Evolutionary conservation across 164 flowering plant genomes (phyloP).

Genomic region (Berberis vulgaris): DNA sequence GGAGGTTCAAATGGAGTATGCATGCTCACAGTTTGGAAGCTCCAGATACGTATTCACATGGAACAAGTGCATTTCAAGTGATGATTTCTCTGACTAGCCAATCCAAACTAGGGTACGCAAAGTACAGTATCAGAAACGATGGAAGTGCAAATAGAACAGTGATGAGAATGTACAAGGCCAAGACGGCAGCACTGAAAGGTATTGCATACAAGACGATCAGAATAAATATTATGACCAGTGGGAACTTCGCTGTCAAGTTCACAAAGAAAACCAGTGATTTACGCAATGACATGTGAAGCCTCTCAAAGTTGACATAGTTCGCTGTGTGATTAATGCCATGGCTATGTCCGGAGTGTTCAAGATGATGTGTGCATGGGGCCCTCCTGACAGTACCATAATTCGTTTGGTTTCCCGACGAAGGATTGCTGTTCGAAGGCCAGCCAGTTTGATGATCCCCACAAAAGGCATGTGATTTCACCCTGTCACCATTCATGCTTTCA

Average conservation of each 20-base stretch:
- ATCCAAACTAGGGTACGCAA: slow-evolving; percentile 87
- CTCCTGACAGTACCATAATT: slow-evolving; percentile 26
- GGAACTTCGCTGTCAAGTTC: slow-evolving; percentile 79
- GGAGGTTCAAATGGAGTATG: neutral
- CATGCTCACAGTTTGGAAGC: neutral
- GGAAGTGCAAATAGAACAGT: slow-evolving; percentile 86
- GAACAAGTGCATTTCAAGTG: slow-evolving; percentile 29
- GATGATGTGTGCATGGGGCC: slow-evolving; percentile 14
- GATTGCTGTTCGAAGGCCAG: slow-evolving; percentile 29
- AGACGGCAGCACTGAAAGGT: slow-evolving; percentile 78
- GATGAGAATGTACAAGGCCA: slow-evolving; percentile 67
- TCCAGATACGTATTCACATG: slow-evolving; percentile 3
- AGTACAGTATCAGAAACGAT: slow-evolving; percentile 81
- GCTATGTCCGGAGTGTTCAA: slow-evolving; percentile 22
- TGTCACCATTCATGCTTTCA: slow-evolving; percentile 86
- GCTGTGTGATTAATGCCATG: slow-evolving; percentile 9
- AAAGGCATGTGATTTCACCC: slow-evolving; percentile 31
- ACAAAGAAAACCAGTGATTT: slow-evolving; percentile 64
- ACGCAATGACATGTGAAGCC: slow-evolving; percentile 39
- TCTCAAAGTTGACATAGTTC: slow-evolving; percentile 29
- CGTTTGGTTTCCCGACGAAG: slow-evolving; percentile 17
- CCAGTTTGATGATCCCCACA: slow-evolving; percentile 35
- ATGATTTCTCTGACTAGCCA: slow-evolving; percentile 90
- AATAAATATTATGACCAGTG: slow-evolving; percentile 68
- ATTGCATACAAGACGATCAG: slow-evolving; percentile 61